Evolutionary conservation across 202 grass and related monocot species (phyloP).

Genomic region (Bolboschoenoplectus hybrid): DNA sequence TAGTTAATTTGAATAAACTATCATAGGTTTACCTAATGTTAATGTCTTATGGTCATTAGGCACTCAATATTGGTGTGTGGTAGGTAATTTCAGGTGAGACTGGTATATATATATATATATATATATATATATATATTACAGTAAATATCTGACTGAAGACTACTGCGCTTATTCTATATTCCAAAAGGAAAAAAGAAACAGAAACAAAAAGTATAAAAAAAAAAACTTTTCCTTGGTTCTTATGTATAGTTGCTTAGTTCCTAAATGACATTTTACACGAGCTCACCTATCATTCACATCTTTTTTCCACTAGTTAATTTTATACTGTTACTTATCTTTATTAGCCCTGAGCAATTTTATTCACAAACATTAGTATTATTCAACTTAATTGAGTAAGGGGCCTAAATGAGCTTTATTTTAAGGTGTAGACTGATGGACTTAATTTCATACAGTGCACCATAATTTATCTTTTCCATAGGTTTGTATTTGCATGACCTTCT

Average conservation of each 20-base stretch:
- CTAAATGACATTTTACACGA: neutral
- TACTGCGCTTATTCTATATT: neutral
- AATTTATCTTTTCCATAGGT: neutral
- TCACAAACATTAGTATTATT: neutral
- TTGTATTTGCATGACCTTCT: constrained; percentile 17
- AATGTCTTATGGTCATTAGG: neutral
- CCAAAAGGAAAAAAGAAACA: neutral
- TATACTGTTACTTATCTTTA: neutral
- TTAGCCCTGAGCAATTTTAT: neutral
- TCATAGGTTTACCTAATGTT: constrained; percentile 12
- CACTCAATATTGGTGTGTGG: neutral
- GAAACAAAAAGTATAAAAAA: neutral
- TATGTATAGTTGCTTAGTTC: constrained; percentile 15
- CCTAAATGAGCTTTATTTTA: neutral
- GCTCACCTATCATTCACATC: constrained; percentile 10
- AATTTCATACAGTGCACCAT: neutral
- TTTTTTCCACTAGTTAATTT: neutral
- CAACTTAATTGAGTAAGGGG: neutral
- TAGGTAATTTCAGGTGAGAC: constrained; percentile 26
- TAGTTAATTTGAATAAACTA: constrained; percentile 14
- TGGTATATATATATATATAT: neutral
- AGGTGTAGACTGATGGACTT: constrained; percentile 1
- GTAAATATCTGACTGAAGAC: constrained; percentile 4
- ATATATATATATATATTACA: neutral
- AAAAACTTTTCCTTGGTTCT: neutral